A percentile compares a stretch with the other conserved stretches of the same genome.
These are phyloP conservation scores for Aureobasidium vineae DNA, from an alignment of 2,329 filamentous ascomycete genomes.

Conservation along the genomic window DNA sequence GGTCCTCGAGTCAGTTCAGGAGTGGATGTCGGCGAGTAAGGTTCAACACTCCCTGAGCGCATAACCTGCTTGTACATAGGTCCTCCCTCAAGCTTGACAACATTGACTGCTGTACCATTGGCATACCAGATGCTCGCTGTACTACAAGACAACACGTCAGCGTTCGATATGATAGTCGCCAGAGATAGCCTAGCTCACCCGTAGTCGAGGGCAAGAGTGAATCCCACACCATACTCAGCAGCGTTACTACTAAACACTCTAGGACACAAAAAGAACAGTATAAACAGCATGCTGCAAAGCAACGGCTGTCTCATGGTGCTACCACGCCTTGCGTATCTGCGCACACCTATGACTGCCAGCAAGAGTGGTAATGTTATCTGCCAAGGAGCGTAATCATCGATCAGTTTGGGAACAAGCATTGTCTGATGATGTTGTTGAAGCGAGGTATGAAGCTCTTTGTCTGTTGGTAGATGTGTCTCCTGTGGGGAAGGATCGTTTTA, in stretches of 20 bases:
- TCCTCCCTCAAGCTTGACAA: background rate
- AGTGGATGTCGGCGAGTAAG: background rate
- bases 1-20: background rate
- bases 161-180: no score
- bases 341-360: background rate
- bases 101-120: background rate
- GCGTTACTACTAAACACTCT: background rate
- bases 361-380: background rate
- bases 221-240: background rate
- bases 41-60: background rate
- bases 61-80: background rate
- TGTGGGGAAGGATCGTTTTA: no score
- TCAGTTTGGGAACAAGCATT: background rate
- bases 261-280: background rate
- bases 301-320: no score
- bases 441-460: background rate
- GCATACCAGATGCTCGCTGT: slow-evolving; percentile 1
- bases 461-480: background rate
- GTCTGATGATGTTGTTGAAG: background rate
- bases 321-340: background rate
- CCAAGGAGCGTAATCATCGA: background rate
- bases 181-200: background rate
- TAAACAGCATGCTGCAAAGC: background rate
- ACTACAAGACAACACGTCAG: background rate
- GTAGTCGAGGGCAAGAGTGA: background rate